phyloP scores from a whole-genome alignment of 1,139 yeast genomes.

The Geotrichum klebahnii region DNA sequence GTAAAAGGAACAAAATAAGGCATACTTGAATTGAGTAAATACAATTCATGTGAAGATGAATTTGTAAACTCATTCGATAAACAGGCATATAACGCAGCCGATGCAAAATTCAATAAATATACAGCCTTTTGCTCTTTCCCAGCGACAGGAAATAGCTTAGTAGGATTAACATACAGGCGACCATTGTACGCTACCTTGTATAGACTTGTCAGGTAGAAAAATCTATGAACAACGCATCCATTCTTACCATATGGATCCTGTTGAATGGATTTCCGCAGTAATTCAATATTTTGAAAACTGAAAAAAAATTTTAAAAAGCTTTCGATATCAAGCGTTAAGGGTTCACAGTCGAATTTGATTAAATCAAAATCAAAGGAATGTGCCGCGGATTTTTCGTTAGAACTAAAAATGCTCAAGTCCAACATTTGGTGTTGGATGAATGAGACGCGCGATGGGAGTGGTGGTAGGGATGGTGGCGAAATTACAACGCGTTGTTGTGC shows the following conservation, averaged over 20 bases:
- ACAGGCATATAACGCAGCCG: conserved; percentile 7
- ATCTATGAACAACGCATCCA: conserved; percentile 5
- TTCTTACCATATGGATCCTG: neutral
- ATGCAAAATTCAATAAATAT: conserved; percentile 11
- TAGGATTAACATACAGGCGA: neutral
- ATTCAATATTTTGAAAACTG: neutral
- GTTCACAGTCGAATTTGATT: conserved; percentile 2
- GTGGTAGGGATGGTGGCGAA: too few relatives aligned
- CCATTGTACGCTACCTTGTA: conserved; percentile 11
- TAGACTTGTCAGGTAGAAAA: conserved; percentile 1
- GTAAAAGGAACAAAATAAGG: too few relatives aligned
- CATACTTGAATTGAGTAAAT: too few relatives aligned
- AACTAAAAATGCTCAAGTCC: too few relatives aligned
- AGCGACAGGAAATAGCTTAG: conserved; percentile 2
- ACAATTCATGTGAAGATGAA: neutral
- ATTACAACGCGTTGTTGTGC: too few relatives aligned
- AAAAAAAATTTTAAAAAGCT: conserved; percentile 2
- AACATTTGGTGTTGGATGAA: too few relatives aligned
- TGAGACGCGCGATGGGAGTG: too few relatives aligned
- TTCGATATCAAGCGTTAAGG: conserved; percentile 8
- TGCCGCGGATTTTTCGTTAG: neutral
- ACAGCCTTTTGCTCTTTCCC: neutral
- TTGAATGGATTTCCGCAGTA: neutral
- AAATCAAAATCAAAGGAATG: neutral
- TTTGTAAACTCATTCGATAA: neutral